phyloP scores from a whole-genome alignment of 306 rosid genomes.

The Mimosa bimucronata region DNA sequence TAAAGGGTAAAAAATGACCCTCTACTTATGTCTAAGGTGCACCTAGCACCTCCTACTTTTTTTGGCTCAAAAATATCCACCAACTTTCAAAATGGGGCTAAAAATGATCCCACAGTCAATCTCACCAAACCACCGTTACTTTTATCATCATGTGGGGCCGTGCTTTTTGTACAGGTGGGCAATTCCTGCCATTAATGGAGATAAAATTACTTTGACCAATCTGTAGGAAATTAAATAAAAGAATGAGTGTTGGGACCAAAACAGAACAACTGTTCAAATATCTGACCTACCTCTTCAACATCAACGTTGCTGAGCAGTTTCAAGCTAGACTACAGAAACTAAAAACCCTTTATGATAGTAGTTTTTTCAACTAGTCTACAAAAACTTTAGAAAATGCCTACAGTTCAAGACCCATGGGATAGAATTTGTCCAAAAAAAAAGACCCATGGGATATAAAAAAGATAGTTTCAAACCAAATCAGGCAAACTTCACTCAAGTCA shows the following conservation, averaged over 20 bases:
- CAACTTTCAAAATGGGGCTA: too few relatives aligned
- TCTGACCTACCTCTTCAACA: slow-evolving; percentile 71
- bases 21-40: too few relatives aligned
- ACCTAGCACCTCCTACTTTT: too few relatives aligned
- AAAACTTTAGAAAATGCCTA: slow-evolving; percentile 41
- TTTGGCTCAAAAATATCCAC: too few relatives aligned
- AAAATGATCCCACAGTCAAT: too few relatives aligned
- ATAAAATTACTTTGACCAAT: neutral
- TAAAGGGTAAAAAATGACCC: too few relatives aligned
- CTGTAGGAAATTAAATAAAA: slow-evolving; percentile 64
- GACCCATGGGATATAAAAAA: slow-evolving; percentile 31
- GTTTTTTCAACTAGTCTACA: slow-evolving; percentile 52
- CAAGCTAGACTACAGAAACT: slow-evolving; percentile 37
- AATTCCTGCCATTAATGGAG: neutral
- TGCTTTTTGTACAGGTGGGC: too few relatives aligned
- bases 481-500: slow-evolving; percentile 37
- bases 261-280: slow-evolving; percentile 54
- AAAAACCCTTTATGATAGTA: slow-evolving; percentile 13
- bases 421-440: too few relatives aligned
- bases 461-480: slow-evolving; percentile 36
- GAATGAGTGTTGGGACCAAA: slow-evolving; percentile 75
- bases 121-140: too few relatives aligned
- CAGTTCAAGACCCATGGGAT: slow-evolving; percentile 45
- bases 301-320: slow-evolving; percentile 43
- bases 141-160: too few relatives aligned